phyloP scores from a whole-genome alignment of 768 basidiomycete species.

The Hortiboletus flavorubellus region DNA sequence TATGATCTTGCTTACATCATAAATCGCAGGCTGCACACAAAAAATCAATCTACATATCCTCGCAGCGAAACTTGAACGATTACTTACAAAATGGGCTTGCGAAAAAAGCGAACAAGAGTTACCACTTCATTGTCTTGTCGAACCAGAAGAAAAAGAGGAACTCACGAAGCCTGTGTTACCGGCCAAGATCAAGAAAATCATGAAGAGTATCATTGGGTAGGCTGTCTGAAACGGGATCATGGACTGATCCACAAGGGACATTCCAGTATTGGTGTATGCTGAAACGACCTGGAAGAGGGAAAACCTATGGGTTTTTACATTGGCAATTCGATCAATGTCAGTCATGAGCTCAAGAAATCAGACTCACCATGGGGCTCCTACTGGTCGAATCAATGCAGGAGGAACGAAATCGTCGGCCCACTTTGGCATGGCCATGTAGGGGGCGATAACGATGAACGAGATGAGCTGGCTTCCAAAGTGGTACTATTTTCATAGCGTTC shows the following conservation, averaged over 20 bases:
- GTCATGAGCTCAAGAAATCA: neutral
- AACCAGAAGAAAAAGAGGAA: slow-evolving; percentile 19
- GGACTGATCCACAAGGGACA: slow-evolving; percentile 81
- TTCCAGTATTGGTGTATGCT: slow-evolving; percentile 85
- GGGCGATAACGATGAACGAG: slow-evolving; percentile 70
- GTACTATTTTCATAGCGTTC: slow-evolving; percentile 51
- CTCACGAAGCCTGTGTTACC: slow-evolving; percentile 94
- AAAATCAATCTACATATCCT: neutral
- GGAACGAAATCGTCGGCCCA: slow-evolving; percentile 63
- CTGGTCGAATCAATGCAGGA: slow-evolving; percentile 51
- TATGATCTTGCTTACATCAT: slow-evolving; percentile 57
- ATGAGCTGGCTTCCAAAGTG: slow-evolving; percentile 68
- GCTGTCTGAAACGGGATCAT: slow-evolving; percentile 91
- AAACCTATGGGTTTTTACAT: slow-evolving; percentile 51
- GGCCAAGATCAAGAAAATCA: slow-evolving; percentile 77
- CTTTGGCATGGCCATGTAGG: slow-evolving; percentile 62
- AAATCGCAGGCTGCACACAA: slow-evolving; percentile 61
- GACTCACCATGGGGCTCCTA: slow-evolving; percentile 64
- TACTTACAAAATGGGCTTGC: slow-evolving; percentile 82
- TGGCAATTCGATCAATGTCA: neutral
- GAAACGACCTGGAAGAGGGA: slow-evolving; percentile 82
- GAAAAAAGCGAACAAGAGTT: neutral
- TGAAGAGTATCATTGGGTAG: slow-evolving; percentile 71
- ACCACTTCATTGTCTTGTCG: neutral
- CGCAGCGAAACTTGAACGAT: neutral